Percentiles rank a stretch among this genome's conserved stretches.
Conservation (phyloP, 352 stramenopile species). For the Thalassiosira livingstoniorum region DNA sequence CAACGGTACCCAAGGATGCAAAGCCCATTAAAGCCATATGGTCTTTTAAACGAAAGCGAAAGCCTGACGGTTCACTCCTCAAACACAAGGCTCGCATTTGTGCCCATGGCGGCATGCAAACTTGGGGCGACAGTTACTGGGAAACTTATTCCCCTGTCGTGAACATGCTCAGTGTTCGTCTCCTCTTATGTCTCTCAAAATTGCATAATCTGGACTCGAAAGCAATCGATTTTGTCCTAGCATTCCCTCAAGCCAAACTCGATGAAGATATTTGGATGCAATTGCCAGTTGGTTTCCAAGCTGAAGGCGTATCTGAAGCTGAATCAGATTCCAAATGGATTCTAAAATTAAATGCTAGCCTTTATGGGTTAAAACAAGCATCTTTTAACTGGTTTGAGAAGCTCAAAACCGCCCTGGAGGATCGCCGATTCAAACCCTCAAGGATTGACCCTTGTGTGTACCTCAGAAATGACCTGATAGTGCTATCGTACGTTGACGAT, state of each 20-base stretch:
- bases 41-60: conserved; percentile 5
- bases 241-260: conserved; percentile 7
- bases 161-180: background rate
- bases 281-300: background rate
- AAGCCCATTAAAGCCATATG: background rate
- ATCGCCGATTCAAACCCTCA: conserved; percentile 3
- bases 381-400: conserved; percentile 7
- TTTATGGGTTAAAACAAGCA: background rate
- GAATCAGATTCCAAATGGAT: background rate
- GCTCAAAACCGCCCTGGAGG: background rate
- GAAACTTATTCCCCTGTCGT: conserved; percentile 3
- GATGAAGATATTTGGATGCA: background rate
- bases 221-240: conserved; percentile 2
- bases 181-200: background rate
- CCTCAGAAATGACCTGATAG: background rate
- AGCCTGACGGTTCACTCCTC: background rate
- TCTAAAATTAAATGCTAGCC: background rate
- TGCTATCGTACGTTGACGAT: background rate
- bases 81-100: conserved; percentile 1
- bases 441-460: background rate
- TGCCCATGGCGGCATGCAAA: background rate
- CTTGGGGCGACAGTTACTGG: conserved; percentile 2
- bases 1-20: background rate
- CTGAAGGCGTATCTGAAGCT: background rate
- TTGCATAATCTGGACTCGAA: background rate